These are phyloP conservation scores for Brettanomyces bruxellensis DNA, from an alignment of 805 yeast species.

Conservation along the genomic window DNA sequence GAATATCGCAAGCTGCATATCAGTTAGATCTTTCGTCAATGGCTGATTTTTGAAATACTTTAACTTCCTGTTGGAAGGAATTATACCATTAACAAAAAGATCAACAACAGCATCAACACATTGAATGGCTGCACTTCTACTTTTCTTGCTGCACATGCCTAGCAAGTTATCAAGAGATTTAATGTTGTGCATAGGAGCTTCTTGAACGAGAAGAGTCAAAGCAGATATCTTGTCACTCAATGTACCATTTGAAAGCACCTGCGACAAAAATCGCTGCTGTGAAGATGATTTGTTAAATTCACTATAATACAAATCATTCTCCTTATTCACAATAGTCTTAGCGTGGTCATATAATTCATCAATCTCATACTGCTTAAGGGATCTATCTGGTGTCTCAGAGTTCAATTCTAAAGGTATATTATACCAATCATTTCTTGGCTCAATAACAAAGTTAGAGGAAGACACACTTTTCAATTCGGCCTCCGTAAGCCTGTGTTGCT, in stretches of 20 bases:
- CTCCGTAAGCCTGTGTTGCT: constrained; percentile 1
- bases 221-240: constrained; percentile 93
- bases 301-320: constrained; percentile 60
- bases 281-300: constrained; percentile 70
- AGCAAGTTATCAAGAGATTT: constrained; percentile 75
- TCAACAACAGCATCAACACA: constrained; percentile 86
- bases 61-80: constrained; percentile 83
- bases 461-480: constrained; percentile 38
- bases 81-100: constrained; percentile 71
- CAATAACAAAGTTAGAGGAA: constrained; percentile 47
- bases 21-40: constrained; percentile 34
- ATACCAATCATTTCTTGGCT: constrained; percentile 71
- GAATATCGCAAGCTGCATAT: constrained; percentile 57
- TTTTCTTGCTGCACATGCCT: constrained; percentile 78
- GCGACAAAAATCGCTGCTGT: constrained; percentile 80
- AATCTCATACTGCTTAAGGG: constrained; percentile 42
- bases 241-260: constrained; percentile 87
- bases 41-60: constrained; percentile 72
- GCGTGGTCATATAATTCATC: constrained; percentile 60
- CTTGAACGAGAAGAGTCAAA: constrained; percentile 83
- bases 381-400: constrained; percentile 23
- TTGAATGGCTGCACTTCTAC: constrained; percentile 87
- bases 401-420: constrained; percentile 36
- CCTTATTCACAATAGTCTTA: constrained; percentile 52
- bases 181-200: constrained; percentile 85